Conservation (phyloP, 2,329 filamentous ascomycete genomes). For the Paecilomyces sp. region DNA sequence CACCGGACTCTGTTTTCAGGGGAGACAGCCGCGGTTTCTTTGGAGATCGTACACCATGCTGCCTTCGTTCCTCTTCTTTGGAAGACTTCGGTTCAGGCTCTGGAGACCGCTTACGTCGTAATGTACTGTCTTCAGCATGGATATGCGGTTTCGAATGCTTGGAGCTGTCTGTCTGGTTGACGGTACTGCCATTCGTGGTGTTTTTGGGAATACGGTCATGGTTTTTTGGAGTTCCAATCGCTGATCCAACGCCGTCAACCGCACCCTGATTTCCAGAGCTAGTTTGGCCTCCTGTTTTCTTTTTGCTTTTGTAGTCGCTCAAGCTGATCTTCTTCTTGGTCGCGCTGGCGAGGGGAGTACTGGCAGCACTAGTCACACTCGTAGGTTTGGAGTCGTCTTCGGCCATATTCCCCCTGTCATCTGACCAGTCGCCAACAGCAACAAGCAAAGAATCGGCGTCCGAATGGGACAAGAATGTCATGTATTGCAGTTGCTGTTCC, state of each 20-base stretch:
- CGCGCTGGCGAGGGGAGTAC: conserved; percentile 33
- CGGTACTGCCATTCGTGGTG: not conserved
- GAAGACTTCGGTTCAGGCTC: conserved; percentile 14
- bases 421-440: conserved; percentile 48
- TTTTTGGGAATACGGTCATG: conserved; percentile 14
- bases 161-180: not conserved
- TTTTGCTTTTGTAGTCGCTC: conserved; percentile 55
- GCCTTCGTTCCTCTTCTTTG: conserved; percentile 9
- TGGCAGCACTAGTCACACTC: conserved; percentile 27
- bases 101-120: conserved; percentile 20
- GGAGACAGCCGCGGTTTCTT: conserved; percentile 37
- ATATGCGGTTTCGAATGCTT: not conserved
- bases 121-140: conserved; percentile 3
- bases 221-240: conserved; percentile 10
- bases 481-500: conserved; percentile 55
- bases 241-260: conserved; percentile 10
- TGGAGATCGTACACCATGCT: conserved; percentile 19
- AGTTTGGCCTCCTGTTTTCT: conserved; percentile 25
- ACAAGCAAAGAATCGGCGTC: conserved; percentile 46
- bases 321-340: conserved; percentile 57
- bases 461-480: conserved; percentile 55
- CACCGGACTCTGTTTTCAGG: conserved; percentile 17
- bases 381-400: conserved; percentile 30
- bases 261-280: conserved; percentile 17
- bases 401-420: conserved; percentile 40